Base-by-base conservation (phyloP, 257 asterid species). In the Jacaranda copaia region DNA sequence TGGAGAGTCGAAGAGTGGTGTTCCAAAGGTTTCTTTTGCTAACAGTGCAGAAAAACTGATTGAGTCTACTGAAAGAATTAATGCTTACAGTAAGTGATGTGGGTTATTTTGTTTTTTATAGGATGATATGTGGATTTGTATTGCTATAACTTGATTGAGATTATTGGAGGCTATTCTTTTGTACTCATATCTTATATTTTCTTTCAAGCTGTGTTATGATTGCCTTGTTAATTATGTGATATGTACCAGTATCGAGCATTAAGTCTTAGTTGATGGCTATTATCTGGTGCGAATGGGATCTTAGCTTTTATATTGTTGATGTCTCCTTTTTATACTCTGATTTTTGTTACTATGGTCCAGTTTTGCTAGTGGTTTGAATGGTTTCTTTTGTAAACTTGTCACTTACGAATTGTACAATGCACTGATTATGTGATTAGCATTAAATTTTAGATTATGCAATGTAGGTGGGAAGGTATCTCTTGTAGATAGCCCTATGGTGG, bases 391-490 rank as follows among this genome's bases (percentile, higher is more conserved):
- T 46, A 58, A 79, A 56, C 69, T 68, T 58, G 65, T 79, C 39
- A 10, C 7, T 59, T 55, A 55, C 55, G 53, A 19, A 57, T 25
- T 15, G 43, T 48, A 19, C 14, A 39, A 70, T 65, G 42, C 36
- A 45, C 15, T 77, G 74, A 1, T 67, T 62, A 45, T 70, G 55
- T 58, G 43, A 70, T 52, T 19, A 25, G 58, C 9, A 49, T 35
- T 70, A 43, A 64, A 68, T 25, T 48, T 39, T 62, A 25, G 67
- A 48, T 49, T 35, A 35, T 63, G 55, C 6, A 18, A 67, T 77
- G 76, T 83, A 96, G 99, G 88, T 81, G 88, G 38, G 64, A 91
- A 83, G 85, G 77, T 66, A 63, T 67, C 87, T 60, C 81, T 81
- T 70, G 76, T 66, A 52, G 87, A 80, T 60, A 81, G 80, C 55